Percentiles rank a stretch among this genome's conserved stretches.
Conservation (phyloP, 495 filamentous ascomycete species). For the Neurospora sp. region DNA sequence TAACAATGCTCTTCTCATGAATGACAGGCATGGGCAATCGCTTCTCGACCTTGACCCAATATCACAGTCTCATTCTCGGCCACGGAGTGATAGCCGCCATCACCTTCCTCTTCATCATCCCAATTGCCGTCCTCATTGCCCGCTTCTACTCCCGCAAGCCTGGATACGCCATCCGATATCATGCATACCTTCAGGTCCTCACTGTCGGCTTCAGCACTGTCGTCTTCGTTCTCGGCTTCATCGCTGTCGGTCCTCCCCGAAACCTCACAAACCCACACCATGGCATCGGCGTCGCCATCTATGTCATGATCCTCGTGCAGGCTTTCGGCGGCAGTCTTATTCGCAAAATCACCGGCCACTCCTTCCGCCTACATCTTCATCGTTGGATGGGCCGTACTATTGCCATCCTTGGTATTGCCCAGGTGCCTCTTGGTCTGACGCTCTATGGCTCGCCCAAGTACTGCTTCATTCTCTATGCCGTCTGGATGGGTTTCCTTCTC, state of each 20-base stretch:
- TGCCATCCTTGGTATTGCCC: conserved; percentile 70
- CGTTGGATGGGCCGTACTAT: conserved; percentile 75
- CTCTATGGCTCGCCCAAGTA: conserved; percentile 82
- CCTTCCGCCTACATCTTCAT: conserved; percentile 71
- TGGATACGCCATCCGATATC: conserved; percentile 59
- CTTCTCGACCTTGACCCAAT: conserved; percentile 63
- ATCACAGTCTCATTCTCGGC: conserved; percentile 67
- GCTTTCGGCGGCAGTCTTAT: conserved; percentile 67
- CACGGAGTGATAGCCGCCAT: conserved; percentile 83
- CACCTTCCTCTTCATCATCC: conserved; percentile 78
- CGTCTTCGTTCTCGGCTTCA: conserved; percentile 64
- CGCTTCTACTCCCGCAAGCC: conserved; percentile 57
- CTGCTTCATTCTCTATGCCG: conserved; percentile 74
- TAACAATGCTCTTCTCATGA: conserved; percentile 2
- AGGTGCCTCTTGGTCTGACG: conserved; percentile 82
- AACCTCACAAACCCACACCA: conserved; percentile 90
- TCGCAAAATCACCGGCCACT: conserved; percentile 45
- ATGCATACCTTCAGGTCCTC: conserved; percentile 81
- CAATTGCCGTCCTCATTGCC: conserved; percentile 62
- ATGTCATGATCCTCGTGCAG: conserved; percentile 74
- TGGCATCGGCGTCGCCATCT: conserved; percentile 86
- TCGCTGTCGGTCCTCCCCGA: conserved; percentile 65
- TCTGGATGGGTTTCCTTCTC: conserved; percentile 59
- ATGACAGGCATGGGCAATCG: conserved; percentile 79
- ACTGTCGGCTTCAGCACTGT: conserved; percentile 63